These are phyloP conservation scores for Salix koriyanagi DNA, from an alignment of 345 rosid genomes.

Conservation along the genomic window DNA sequence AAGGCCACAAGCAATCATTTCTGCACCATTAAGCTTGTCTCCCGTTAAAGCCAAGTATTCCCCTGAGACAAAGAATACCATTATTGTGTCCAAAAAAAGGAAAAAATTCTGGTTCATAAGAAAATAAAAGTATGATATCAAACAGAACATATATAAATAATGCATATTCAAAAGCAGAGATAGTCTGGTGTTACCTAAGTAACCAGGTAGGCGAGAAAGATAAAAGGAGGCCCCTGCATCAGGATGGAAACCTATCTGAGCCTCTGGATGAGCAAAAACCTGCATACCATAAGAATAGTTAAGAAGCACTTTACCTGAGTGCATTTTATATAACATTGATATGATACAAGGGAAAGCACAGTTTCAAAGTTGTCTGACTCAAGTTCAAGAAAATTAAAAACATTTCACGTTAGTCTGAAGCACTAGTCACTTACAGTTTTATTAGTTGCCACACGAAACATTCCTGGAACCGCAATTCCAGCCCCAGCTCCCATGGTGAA, in stretches of 20 bases:
- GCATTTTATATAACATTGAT: neutral
- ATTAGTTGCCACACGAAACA: conserved; percentile 72
- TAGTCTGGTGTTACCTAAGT: conserved; percentile 46
- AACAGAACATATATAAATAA: neutral
- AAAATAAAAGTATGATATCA: neutral
- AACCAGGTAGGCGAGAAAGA: conserved; percentile 85
- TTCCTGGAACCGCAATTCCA: conserved; percentile 72
- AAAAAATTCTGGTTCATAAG: neutral
- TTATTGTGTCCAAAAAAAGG: neutral
- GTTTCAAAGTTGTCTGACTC: neutral
- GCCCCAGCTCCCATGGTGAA: conserved; percentile 74
- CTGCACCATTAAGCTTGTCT: conserved; percentile 76
- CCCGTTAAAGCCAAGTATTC: conserved; percentile 91
- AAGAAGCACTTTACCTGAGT: neutral
- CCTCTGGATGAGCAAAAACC: conserved; percentile 75
- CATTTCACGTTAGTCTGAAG: neutral
- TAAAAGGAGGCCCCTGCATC: conserved; percentile 91
- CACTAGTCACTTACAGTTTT: conserved; percentile 58
- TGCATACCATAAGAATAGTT: conserved; percentile 22
- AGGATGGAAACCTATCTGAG: conserved; percentile 82
- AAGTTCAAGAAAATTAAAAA: neutral
- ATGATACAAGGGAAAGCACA: neutral
- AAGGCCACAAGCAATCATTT: conserved; percentile 92
- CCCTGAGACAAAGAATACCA: conserved; percentile 40
- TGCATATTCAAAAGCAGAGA: neutral